phyloP scores from a whole-genome alignment of 768 basidiomycete genomes.

The Gloeopeniophorella convolvens region DNA sequence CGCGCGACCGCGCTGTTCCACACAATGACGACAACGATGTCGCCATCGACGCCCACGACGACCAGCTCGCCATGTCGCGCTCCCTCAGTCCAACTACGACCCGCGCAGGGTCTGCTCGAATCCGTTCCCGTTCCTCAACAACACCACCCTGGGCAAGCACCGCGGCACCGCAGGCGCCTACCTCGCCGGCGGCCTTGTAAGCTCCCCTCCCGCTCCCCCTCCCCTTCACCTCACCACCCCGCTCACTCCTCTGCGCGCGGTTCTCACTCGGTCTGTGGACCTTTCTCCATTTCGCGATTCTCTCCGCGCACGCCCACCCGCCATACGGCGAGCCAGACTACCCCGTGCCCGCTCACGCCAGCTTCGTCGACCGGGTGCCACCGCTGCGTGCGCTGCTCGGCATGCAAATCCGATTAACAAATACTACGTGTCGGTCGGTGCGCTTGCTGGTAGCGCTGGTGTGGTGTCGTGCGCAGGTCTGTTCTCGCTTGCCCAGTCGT shows the following conservation, averaged over 20 bases:
- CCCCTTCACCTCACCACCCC: no score
- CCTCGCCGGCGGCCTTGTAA: conserved; percentile 83
- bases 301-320: conserved; percentile 79
- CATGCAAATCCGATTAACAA: conserved; percentile 93
- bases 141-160: conserved; percentile 66
- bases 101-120: conserved; percentile 84
- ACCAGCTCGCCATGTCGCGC: conserved; percentile 39
- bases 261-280: conserved; percentile 95
- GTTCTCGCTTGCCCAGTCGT: no score
- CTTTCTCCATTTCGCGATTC: conserved; percentile 87
- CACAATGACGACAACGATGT: conserved; percentile 6
- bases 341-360: conserved; percentile 71
- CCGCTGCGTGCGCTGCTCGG: conserved; percentile 90
- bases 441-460: conserved; percentile 70
- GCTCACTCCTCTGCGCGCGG: conserved; percentile 34
- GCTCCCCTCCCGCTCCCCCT: conserved; percentile 29
- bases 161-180: conserved; percentile 84
- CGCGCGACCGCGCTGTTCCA: neutral
- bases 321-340: conserved; percentile 67
- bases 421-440: conserved; percentile 73
- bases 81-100: conserved; percentile 73
- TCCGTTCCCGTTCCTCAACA: conserved; percentile 55
- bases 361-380: conserved; percentile 96
- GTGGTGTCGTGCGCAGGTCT: conserved; percentile 90
- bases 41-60: neutral